Evolutionary conservation across 192 early-diverging fungal genomes (phyloP).

Genomic region (Hyaloraphidium curvatum): DNA sequence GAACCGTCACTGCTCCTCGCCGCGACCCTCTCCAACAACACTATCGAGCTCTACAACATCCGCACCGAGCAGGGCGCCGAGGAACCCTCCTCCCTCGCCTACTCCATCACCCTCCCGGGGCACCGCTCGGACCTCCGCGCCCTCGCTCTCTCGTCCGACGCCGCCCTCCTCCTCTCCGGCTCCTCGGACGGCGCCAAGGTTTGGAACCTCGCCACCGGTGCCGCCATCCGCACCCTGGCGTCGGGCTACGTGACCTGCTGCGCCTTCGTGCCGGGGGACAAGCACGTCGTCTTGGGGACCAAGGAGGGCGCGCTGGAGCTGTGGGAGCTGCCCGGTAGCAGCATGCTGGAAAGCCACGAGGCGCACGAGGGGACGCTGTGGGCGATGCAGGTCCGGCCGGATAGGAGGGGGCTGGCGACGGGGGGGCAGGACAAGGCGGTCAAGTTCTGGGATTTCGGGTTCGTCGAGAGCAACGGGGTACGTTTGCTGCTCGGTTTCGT

Average conservation of each 20-base stretch:
- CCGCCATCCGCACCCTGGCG: conserved; percentile 75
- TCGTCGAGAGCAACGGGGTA: conserved; percentile 30
- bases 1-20: background rate
- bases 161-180: conserved; percentile 66
- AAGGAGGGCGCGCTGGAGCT: conserved; percentile 76
- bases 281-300: conserved; percentile 77
- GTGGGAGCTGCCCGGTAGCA: conserved; percentile 69
- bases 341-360: conserved; percentile 66
- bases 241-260: conserved; percentile 84
- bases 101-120: conserved; percentile 62
- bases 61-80: conserved; percentile 43
- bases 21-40: conserved; percentile 77
- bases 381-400: conserved; percentile 68
- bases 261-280: conserved; percentile 81
- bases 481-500: background rate
- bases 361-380: conserved; percentile 83
- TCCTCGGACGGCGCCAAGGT: conserved; percentile 67
- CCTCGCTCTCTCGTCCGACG: conserved; percentile 74
- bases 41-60: conserved; percentile 55
- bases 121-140: conserved; percentile 82
- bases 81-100: conserved; percentile 40
- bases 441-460: conserved; percentile 93
- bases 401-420: conserved; percentile 71
- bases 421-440: conserved; percentile 88
- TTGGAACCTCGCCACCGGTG: conserved; percentile 67